These are phyloP conservation scores for Hyphopichia homilentoma DNA, from an alignment of 805 yeast species.

Conservation along the genomic window DNA sequence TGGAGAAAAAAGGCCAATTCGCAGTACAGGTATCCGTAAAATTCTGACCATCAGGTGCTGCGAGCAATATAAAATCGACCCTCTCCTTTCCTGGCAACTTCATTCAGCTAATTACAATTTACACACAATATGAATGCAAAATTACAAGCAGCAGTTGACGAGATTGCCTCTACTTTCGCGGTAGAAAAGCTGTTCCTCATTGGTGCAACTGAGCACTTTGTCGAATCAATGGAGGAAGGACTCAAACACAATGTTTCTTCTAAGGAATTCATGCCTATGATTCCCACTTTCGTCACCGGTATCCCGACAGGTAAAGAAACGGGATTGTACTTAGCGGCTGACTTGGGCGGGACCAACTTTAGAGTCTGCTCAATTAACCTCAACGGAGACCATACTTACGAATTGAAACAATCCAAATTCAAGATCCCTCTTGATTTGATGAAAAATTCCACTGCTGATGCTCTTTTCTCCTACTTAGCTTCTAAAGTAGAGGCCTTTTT, in stretches of 20 bases:
- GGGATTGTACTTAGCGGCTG: conserved; percentile 86
- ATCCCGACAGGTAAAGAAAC: conserved; percentile 83
- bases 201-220: conserved; percentile 53
- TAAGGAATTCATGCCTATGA: conserved; percentile 68
- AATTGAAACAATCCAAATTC: conserved; percentile 68
- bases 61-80: no score
- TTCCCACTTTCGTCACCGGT: conserved; percentile 83
- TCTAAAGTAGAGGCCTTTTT: conserved; percentile 64
- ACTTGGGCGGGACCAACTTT: conserved; percentile 94
- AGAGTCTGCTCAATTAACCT: conserved; percentile 86
- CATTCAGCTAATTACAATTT: no score
- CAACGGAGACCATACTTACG: conserved; percentile 75
- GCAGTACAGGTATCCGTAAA: no score
- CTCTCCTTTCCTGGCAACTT: no score
- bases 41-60: no score
- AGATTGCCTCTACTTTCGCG: conserved; percentile 38
- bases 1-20: no score
- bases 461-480: conserved; percentile 74
- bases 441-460: conserved; percentile 59
- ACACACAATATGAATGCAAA: conserved; percentile 13
- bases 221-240: conserved; percentile 59
- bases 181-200: conserved; percentile 40
- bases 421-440: conserved; percentile 77
- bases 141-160: conserved; percentile 25
- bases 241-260: conserved; percentile 38